A percentile compares a stretch with the other conserved stretches of the same genome.
Evolutionary conservation across 1,284 basidiomycete species (phyloP).

Genomic region (Neonothopanus nambi): DNA sequence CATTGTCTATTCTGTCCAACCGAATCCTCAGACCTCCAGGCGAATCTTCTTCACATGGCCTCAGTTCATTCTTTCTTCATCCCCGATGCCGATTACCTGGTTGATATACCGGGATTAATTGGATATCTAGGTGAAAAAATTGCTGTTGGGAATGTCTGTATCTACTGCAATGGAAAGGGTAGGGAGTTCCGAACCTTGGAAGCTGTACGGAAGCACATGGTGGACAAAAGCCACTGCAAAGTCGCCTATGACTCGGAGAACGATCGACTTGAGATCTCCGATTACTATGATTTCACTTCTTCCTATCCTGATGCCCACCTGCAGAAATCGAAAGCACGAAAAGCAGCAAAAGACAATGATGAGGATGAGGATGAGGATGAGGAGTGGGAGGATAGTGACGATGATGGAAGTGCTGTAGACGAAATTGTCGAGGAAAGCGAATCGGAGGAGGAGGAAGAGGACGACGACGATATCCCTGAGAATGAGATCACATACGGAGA

Average conservation of each 20-base stretch:
- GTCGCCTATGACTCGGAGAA: slow-evolving; percentile 84
- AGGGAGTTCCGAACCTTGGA: slow-evolving; percentile 80
- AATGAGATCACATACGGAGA: slow-evolving; percentile 71
- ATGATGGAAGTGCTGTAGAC: slow-evolving; percentile 47
- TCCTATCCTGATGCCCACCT: slow-evolving; percentile 66
- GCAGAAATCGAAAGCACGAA: slow-evolving; percentile 23
- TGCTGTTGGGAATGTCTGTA: slow-evolving; percentile 89
- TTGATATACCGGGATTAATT: slow-evolving; percentile 83
- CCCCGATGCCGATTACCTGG: slow-evolving; percentile 90
- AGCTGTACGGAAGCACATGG: slow-evolving; percentile 91
- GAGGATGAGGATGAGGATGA: slow-evolving; percentile 47
- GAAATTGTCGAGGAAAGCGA: slow-evolving; percentile 42
- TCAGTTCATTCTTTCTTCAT: slow-evolving; percentile 91
- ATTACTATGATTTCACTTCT: slow-evolving; percentile 90
- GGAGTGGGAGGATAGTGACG: slow-evolving; percentile 65
- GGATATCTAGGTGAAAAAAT: slow-evolving; percentile 93
- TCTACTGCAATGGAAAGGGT: slow-evolving; percentile 84
- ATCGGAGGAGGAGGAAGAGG: slow-evolving; percentile 39
- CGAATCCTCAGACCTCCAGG: slow-evolving; percentile 54
- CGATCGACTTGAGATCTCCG: slow-evolving; percentile 87
- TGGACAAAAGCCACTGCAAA: slow-evolving; percentile 95
- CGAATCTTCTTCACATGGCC: slow-evolving; percentile 88
- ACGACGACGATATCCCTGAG: slow-evolving; percentile 48
- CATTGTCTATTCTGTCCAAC: slow-evolving; percentile 88
- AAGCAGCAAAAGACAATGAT: slow-evolving; percentile 30